These are phyloP conservation scores for Poronia punctata DNA, from an alignment of 495 filamentous ascomycete species.

Conservation along the genomic window DNA sequence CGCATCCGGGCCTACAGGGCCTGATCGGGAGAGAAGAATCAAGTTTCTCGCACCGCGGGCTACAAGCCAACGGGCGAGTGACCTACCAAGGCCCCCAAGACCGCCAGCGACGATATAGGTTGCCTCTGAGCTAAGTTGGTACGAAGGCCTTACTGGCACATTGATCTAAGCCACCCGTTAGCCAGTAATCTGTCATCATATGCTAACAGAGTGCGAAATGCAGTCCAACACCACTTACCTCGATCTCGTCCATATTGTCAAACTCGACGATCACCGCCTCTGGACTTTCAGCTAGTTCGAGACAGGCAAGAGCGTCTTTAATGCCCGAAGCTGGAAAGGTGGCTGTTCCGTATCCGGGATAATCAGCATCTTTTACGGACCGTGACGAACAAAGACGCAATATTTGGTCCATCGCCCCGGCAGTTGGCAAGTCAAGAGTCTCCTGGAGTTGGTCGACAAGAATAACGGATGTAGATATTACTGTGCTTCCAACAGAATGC, in stretches of 20 bases:
- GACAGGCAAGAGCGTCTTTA: background rate
- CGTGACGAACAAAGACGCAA: no score
- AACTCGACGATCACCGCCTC: constrained; percentile 1
- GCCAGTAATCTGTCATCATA: no score
- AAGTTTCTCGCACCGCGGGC: constrained; percentile 43
- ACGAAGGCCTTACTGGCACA: background rate
- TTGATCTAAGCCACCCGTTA: no score
- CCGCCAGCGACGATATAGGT: constrained; percentile 49
- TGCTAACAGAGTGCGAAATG: no score
- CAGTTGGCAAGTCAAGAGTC: no score
- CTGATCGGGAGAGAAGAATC: constrained; percentile 43
- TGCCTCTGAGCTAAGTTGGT: constrained; percentile 17
- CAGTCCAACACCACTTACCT: no score
- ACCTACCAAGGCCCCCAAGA: constrained; percentile 46
- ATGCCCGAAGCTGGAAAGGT: background rate
- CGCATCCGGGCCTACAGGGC: constrained; percentile 8
- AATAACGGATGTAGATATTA: no score
- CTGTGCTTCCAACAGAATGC: no score
- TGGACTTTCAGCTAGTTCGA: background rate
- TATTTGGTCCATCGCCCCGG: no score
- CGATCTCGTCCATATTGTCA: background rate
- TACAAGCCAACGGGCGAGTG: constrained; percentile 43
- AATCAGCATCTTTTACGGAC: no score
- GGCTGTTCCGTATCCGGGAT: no score
- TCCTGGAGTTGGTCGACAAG: no score